Base-by-base conservation (phyloP, 2,329 filamentous ascomycete species). In the Trichophaea hybrida region DNA sequence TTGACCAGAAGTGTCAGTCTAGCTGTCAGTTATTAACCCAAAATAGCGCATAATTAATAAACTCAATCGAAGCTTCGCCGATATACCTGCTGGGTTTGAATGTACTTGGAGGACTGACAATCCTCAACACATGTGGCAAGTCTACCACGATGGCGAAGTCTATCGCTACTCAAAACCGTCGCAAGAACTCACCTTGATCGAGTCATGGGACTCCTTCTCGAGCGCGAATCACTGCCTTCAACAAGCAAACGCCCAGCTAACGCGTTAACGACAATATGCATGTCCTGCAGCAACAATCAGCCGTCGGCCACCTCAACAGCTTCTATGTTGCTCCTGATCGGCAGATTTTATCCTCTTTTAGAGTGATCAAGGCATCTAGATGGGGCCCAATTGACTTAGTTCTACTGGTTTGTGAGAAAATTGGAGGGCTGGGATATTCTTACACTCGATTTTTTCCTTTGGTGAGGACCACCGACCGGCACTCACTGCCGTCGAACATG, bases 101-200 rank as follows among this genome's bases (percentile, higher is more conserved):
- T 46, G 40, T 17, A 13, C 40, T 13, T 10, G 40, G 40, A 46
- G 40, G 31, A 51, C 15, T 24, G 48, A 51, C 48, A 51, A 51
- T 37, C 50, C 31, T 37, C 50, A 37, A 10, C 31, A 35, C 31
- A n/a, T 53, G 50, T 35, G 32, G 50, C 31, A 37, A 37, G 32
- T n/a, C 50, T 33, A 35, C 13, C 50, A 37, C 50, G 50, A 53
- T 53, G 33, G 50, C 50, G 50, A 53, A 8, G 33, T n/a, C 50
- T 53, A 53, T 53, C 50, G 37, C 31, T 37, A n/a, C 34, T 53
- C 13, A 37, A 6, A 24, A 15, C 13, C 13, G 13, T 5, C 48
- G 31, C 48, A 32, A 24, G 5, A 17, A 12, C 48, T 51, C 15
- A 4, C 48, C n/a, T 32, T 51, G 13, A 4, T 32, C 48, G 31